Evolutionary conservation across 163 green algal species (phyloP).

Genomic region (Coccomyxa subellipsoidea): DNA sequence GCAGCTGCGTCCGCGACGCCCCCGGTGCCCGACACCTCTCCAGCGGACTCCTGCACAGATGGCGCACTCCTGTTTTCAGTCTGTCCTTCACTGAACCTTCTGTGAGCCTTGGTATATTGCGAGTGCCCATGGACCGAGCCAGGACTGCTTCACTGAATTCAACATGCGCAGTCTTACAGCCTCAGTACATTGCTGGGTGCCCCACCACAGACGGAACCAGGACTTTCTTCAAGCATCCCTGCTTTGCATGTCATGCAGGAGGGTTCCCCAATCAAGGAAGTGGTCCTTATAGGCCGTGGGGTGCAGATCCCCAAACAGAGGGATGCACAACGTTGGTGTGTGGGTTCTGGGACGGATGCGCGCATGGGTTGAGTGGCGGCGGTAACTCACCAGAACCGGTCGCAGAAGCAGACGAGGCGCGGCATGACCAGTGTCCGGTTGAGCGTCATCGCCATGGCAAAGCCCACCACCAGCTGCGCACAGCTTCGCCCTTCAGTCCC

Average conservation of each 20-base stretch:
- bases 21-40: conserved; percentile 2
- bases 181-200: neutral
- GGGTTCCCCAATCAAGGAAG: too few species aligned
- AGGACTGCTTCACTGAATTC: neutral
- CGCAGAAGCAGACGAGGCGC: conserved; percentile 12
- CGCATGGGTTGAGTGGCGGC: too few species aligned
- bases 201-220: neutral
- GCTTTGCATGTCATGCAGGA: neutral
- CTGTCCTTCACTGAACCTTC: neutral
- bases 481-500: neutral
- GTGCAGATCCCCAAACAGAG: too few species aligned
- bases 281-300: too few species aligned
- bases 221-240: neutral
- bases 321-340: too few species aligned
- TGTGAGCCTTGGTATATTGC: too few species aligned
- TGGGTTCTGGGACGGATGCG: too few species aligned
- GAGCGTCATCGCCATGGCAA: conserved; percentile 20
- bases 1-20: neutral
- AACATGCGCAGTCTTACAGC: neutral
- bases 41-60: neutral
- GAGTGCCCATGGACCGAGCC: too few species aligned
- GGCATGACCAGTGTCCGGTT: conserved; percentile 26
- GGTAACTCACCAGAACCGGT: conserved; percentile 10
- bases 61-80: neutral
- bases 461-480: conserved; percentile 19